Base-by-base conservation (phyloP, 306 rosid species). In the Cucurbita pepo region DNA sequence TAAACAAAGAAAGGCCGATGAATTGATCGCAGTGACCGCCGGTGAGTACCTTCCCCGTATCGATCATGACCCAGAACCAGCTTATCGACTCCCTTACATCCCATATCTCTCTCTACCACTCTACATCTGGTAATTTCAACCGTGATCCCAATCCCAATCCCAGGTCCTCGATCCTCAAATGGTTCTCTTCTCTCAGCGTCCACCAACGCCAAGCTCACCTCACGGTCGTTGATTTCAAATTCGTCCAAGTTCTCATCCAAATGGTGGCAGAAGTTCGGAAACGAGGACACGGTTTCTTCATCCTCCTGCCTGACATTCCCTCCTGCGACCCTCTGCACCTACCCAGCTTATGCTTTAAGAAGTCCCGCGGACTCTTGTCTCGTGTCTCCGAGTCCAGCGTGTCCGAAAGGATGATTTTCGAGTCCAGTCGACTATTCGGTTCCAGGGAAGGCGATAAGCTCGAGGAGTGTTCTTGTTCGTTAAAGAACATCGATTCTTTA, bases 61-160 rank as follows among this genome's bases (percentile, higher is more conserved):
- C 84, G 77, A 55, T 55, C 77, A 79, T 85, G 91, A 78, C 81
- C 77, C 95, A 85, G 81, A 86, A 80, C 69, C 92, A 83, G 73
- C 92, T 88, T 84, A 85, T 92, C 18, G 96, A 92, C 83, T 79
- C 85, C 36, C 96, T 92, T 76, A 86, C 97, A 75, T 84, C 97
- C 13, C 95, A 90, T 79, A 86, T 92, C 79, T 88, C 97, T 41
- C 85, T 92, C 77, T 92, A 90, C 85, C 89, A 87, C 58, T 90
- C 90, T 0, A 81, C 44, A 43, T 76, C 88, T 69, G 78, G 50
- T 8, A 44, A 76, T 38, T 66, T 83, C 1, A 72, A 77, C 75
- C 75, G 72, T 1, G 69, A 52, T 22, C 37, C 75, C 3, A 79
- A 69, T 77, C 78, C 86, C 43, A 80, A 70, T 73, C 81, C 87